These are phyloP conservation scores for Penicillium aurantiogriseum DNA, from an alignment of 2,329 filamentous ascomycete genomes.

Conservation along the genomic window DNA sequence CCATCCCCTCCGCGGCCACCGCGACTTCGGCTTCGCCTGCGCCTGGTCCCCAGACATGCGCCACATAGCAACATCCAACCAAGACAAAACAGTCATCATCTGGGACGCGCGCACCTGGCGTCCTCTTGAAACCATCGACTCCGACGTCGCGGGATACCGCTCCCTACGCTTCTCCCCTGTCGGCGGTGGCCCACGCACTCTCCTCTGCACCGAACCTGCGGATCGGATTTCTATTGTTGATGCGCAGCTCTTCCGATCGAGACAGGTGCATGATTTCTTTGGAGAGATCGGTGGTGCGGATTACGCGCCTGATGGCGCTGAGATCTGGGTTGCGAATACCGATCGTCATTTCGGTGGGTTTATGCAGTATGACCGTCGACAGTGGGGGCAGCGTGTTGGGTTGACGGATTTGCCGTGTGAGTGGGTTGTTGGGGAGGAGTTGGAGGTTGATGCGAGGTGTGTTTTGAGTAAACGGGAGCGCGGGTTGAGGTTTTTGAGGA, in stretches of 20 bases:
- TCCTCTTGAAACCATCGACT: conserved; percentile 41
- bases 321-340: conserved; percentile 46
- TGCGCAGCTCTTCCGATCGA: conserved; percentile 42
- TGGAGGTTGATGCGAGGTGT: conserved; percentile 39
- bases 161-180: conserved; percentile 46
- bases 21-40: conserved; percentile 48
- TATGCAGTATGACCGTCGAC: conserved; percentile 44
- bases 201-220: conserved; percentile 45
- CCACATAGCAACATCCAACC: conserved; percentile 49
- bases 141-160: conserved; percentile 47
- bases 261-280: conserved; percentile 48
- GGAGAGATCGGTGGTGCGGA: conserved; percentile 47
- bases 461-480: conserved; percentile 36
- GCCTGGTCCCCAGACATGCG: conserved; percentile 49
- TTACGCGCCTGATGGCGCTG: conserved; percentile 42
- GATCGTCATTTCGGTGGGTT: conserved; percentile 46
- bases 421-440: conserved; percentile 36
- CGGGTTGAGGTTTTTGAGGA: conserved; percentile 34
- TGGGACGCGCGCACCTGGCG: conserved; percentile 47
- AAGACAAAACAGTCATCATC: conserved; percentile 48
- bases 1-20: conserved; percentile 40
- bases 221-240: conserved; percentile 48
- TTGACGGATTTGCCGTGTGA: conserved; percentile 38
- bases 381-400: conserved; percentile 39
- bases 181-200: conserved; percentile 44